Base-by-base conservation (phyloP, 208 protist species). In the Crithidia sp. region DNA sequence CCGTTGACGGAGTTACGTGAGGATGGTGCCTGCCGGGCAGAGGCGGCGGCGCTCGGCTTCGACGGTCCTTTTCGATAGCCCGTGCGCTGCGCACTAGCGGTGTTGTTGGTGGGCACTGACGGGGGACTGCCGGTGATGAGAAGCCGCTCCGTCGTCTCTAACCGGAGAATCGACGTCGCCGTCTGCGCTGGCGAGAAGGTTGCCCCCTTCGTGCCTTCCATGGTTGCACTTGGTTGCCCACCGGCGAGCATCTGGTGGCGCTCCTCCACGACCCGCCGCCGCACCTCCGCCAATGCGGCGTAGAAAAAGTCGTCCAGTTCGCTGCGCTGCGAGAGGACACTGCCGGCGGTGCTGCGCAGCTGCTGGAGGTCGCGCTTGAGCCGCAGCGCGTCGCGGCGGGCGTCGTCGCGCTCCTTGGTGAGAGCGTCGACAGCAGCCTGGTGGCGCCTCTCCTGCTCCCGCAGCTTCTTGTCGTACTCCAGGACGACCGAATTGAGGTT, bases 271-370 rank as follows among this genome's bases (percentile, higher is more conserved):
- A 90, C 72, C 37, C 88, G 76, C 19, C 55, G 44, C 7, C 88
- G 86, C n/a, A 98, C 93, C 52, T 96, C 82, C 2, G 63, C 67
- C 17, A 98, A 75, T 1, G 95, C 93, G 3, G 84, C 85, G 68
- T 92, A 74, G 78, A 98, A 98, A 65, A 96, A 98, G 19, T 67
- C 49, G 71, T 98, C 89, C 37, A 98, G 77, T 40, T 97, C 95
- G 16, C 78, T 82, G 28, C 92, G 91, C 63, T 91, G 81, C 7
- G 73, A 43, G n/a, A 97, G 55, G 44, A 98, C 67, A 56, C 83
- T 57, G n/a, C 57, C 13, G 39, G 92, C 82, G 4, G 86, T 64
- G 13, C 53, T 58, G 8, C 92, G 91, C 44, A 97, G 68, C 59
- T 87, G 77, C 36, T 60, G 54, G 13, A 98, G 77, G n/a, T 96